phyloP scores from a whole-genome alignment of 768 basidiomycete species.

The Podaxis pistillaris region DNA sequence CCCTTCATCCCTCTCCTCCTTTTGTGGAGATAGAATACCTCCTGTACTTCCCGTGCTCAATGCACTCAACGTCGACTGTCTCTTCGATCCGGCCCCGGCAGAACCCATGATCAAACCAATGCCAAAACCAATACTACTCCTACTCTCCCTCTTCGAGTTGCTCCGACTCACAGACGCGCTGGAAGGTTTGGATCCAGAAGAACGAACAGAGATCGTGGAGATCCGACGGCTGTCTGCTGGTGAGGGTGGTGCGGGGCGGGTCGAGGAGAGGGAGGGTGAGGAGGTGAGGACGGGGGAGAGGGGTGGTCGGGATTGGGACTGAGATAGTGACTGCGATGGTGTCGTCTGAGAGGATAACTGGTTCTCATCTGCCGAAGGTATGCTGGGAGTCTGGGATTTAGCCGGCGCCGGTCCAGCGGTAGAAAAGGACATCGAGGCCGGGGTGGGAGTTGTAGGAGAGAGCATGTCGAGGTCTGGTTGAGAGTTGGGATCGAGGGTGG shows the following conservation, averaged over 20 bases:
- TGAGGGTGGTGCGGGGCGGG: not conserved
- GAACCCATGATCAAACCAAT: not conserved
- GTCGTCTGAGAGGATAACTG: constrained; percentile 2
- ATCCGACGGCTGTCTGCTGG: constrained; percentile 2
- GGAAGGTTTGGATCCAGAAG: not conserved
- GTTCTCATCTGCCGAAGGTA: constrained; percentile 6
- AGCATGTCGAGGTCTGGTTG: constrained; percentile 12
- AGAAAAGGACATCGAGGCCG: constrained; percentile 22
- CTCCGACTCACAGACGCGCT: not conserved
- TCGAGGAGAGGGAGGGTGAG: not conserved
- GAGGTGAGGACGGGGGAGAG: not conserved
- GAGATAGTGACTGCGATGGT: not conserved
- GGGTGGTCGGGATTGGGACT: not conserved
- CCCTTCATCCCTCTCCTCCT: not conserved
- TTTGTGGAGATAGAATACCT: not conserved
- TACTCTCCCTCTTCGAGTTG: not conserved
- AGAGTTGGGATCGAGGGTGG: constrained; percentile 5
- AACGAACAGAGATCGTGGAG: constrained; percentile 1
- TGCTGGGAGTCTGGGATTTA: not conserved
- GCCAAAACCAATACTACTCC: not conserved
- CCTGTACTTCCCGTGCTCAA: not conserved
- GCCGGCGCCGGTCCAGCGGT: constrained; percentile 6
- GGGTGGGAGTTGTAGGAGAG: constrained; percentile 27
- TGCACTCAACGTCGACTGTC: constrained; percentile 2
- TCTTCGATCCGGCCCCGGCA: not conserved